Conservation (phyloP, 225 moss, liverwort and hornwort species). For the Physcomitrellopsis africana region DNA sequence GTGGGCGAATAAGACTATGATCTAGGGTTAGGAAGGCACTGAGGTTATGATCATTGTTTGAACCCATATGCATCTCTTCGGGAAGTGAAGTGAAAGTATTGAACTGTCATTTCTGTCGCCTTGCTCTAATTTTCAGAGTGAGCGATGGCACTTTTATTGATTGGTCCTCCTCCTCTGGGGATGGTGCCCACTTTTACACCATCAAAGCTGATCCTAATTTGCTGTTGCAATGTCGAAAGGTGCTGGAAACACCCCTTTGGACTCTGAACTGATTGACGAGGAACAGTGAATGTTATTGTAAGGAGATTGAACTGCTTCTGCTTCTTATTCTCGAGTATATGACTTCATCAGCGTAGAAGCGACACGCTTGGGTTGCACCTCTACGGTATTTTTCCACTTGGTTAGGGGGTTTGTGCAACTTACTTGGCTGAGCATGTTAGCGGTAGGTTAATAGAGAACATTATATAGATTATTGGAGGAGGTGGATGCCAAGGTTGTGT, state of each 20-base stretch:
- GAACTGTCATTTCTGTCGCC: slow-evolving; percentile 22
- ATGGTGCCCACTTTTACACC: slow-evolving; percentile 43
- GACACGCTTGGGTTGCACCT: slow-evolving; percentile 19
- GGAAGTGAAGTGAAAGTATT: slow-evolving; percentile 28
- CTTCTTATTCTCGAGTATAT: background rate
- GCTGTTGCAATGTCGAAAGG: slow-evolving; percentile 28
- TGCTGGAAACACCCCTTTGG: slow-evolving; percentile 26
- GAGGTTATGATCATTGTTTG: slow-evolving; percentile 48
- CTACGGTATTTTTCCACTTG: too few species aligned
- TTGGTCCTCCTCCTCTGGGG: slow-evolving; percentile 43
- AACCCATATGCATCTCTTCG: slow-evolving; percentile 45
- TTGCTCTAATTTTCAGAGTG: slow-evolving; percentile 7
- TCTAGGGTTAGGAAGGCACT: slow-evolving; percentile 37
- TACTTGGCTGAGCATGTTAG: too few species aligned
- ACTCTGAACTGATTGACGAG: slow-evolving; percentile 29
- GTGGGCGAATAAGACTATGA: slow-evolving; percentile 78
- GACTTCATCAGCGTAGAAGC: slow-evolving; percentile 22
- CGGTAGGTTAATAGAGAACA: too few species aligned
- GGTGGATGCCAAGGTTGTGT: too few species aligned
- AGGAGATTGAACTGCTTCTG: slow-evolving; percentile 24
- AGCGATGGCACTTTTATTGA: slow-evolving; percentile 39
- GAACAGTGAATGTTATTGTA: slow-evolving; percentile 31
- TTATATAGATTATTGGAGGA: too few species aligned
- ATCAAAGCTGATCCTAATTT: slow-evolving; percentile 41
- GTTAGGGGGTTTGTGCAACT: too few species aligned